A percentile compares a stretch with the other conserved stretches of the same genome.
phyloP scores from a whole-genome alignment of 2,329 filamentous ascomycete species.

The Helotiales sp. region DNA sequence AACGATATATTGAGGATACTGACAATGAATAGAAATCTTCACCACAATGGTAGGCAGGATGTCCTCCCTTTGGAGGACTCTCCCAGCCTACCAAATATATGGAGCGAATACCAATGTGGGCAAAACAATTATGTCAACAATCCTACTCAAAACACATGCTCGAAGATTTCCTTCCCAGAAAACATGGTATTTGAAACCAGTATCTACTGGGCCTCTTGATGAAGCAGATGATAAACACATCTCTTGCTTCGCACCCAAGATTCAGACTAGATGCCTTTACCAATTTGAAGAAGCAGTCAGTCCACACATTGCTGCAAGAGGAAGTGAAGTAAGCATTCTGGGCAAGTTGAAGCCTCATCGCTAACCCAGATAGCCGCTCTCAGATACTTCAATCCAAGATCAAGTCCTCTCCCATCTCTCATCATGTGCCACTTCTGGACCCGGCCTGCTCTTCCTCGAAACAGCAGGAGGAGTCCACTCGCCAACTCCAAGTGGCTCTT shows the following conservation, averaged over 20 bases:
- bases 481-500: constrained; percentile 71
- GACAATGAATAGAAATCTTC: not conserved
- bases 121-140: constrained; percentile 77
- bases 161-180: constrained; percentile 45
- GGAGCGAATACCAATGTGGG: constrained; percentile 84
- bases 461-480: constrained; percentile 83
- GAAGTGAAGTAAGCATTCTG: constrained; percentile 6
- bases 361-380: constrained; percentile 43
- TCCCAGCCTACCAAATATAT: constrained; percentile 73
- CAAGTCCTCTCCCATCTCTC: constrained; percentile 48
- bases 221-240: constrained; percentile 72
- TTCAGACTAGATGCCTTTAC: constrained; percentile 61
- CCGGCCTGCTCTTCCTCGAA: constrained; percentile 70
- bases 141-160: constrained; percentile 64
- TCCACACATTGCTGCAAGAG: constrained; percentile 69
- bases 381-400: constrained; percentile 51
- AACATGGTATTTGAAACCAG: constrained; percentile 73
- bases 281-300: constrained; percentile 75
- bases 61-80: constrained; percentile 45
- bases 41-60: constrained; percentile 15
- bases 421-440: constrained; percentile 41
- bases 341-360: constrained; percentile 21
- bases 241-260: constrained; percentile 53
- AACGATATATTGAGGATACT: not conserved
- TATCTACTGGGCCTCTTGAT: constrained; percentile 70